A percentile compares a stretch with the other conserved stretches of the same genome.
Evolutionary conservation across 1,284 basidiomycete genomes (phyloP).

Genomic region (Laetiporus sulphureus): DNA sequence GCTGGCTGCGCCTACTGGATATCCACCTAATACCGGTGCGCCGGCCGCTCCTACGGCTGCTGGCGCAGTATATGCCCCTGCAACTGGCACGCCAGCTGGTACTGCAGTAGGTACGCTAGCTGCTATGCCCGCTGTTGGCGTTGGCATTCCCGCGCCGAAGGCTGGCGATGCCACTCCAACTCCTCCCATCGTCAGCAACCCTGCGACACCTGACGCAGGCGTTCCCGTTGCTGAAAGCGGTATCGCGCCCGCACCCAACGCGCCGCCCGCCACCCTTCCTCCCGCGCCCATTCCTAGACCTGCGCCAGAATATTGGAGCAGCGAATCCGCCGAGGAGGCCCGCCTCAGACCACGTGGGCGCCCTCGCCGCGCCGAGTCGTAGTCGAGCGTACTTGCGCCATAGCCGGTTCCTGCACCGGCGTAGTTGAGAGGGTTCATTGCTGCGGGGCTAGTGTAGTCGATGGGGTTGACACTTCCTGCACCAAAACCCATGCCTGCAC

Average conservation of each 20-base stretch:
- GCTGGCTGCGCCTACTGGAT: background rate
- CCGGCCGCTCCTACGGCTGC: background rate
- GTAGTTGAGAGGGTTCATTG: background rate
- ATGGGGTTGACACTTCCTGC: background rate
- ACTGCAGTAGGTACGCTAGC: too few species aligned
- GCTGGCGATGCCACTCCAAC: background rate
- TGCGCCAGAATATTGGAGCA: constrained; percentile 1
- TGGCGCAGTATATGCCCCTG: background rate
- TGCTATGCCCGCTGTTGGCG: background rate
- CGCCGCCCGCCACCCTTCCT: constrained; percentile 1
- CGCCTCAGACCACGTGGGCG: constrained; percentile 3
- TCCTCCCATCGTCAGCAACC: background rate
- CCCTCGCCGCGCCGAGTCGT: constrained; percentile 4
- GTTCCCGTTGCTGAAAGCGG: constrained; percentile 1
- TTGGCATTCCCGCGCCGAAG: background rate
- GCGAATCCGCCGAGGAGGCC: constrained; percentile 4
- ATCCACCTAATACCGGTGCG: background rate
- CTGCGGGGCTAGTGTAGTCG: background rate
- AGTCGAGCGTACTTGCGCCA: constrained; percentile 3
- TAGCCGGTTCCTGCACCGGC: constrained; percentile 10
- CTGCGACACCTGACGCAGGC: background rate
- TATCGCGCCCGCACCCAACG: too few species aligned
- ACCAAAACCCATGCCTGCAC: constrained; percentile 1
- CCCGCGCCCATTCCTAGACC: constrained; percentile 4
- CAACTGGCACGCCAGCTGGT: background rate